Evolutionary conservation across 805 yeast species (phyloP).

Genomic region (Wickerhamiella shivajii): DNA sequence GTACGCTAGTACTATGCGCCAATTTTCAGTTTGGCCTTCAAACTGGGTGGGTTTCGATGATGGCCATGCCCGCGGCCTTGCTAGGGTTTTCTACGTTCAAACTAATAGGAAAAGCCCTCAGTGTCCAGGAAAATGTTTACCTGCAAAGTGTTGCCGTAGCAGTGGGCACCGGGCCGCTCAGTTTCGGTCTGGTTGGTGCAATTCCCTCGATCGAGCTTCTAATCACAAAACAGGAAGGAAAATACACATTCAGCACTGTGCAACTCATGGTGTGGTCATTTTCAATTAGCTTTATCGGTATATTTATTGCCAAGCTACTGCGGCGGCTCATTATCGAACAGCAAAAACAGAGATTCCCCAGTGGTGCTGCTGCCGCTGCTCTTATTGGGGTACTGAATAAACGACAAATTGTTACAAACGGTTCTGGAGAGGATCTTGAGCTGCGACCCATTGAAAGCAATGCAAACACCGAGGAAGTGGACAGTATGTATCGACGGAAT

Average conservation of each 20-base stretch:
- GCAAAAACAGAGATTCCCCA: constrained; percentile 82
- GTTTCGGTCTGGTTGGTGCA: constrained; percentile 90
- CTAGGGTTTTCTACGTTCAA: constrained; percentile 76
- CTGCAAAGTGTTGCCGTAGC: constrained; percentile 91
- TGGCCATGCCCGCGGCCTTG: constrained; percentile 89
- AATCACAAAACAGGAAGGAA: constrained; percentile 52
- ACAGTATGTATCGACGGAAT: constrained; percentile 30
- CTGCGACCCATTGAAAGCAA: background rate
- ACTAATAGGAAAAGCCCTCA: constrained; percentile 29
- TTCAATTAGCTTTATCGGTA: constrained; percentile 88
- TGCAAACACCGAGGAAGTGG: constrained; percentile 6
- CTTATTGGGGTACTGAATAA: constrained; percentile 77
- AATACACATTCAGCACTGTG: constrained; percentile 27
- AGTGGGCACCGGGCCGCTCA: constrained; percentile 93
- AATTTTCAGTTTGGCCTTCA: constrained; percentile 94
- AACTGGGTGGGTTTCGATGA: constrained; percentile 99
- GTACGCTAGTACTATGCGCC: constrained; percentile 71
- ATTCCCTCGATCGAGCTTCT: constrained; percentile 92
- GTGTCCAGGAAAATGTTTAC: constrained; percentile 90
- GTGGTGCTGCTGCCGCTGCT: constrained; percentile 93
- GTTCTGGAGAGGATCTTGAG: constrained; percentile 10
- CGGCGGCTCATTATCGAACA: constrained; percentile 75
- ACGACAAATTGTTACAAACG: constrained; percentile 24
- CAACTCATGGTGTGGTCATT: constrained; percentile 68
- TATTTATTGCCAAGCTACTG: constrained; percentile 83